A percentile compares a stretch with the other conserved stretches of the same genome.
Evolutionary conservation across 75 land plant species (phyloP).

Genomic region (Cunninghamia lanceolata): DNA sequence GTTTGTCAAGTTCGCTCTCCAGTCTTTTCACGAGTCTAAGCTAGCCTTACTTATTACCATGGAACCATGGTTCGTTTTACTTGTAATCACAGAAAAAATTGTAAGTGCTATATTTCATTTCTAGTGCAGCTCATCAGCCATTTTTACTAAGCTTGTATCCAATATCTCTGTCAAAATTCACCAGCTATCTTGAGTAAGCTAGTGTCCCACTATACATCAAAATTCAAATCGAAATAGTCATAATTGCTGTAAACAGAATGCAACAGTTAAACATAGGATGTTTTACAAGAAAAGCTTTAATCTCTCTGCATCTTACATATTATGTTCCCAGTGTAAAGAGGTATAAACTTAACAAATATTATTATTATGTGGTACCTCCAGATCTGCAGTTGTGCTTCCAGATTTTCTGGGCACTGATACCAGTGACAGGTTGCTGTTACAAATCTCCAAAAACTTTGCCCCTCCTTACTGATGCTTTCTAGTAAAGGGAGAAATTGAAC

Average conservation of each 20-base stretch:
- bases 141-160: neutral
- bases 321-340: neutral
- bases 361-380: neutral
- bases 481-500: neutral
- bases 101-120: neutral
- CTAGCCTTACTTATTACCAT: neutral
- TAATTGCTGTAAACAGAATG: neutral
- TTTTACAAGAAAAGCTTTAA: too few relatives aligned
- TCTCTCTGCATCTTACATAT: too few relatives aligned
- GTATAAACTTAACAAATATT: neutral
- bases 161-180: neutral
- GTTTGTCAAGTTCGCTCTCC: neutral
- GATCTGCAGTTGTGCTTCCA: neutral
- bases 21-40: neutral
- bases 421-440: neutral
- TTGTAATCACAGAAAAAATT: neutral
- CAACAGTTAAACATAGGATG: neutral
- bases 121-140: neutral
- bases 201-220: neutral
- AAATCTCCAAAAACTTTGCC: neutral
- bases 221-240: neutral
- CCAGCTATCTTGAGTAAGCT: neutral
- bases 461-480: neutral
- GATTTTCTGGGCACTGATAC: neutral
- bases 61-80: neutral